phyloP scores from a whole-genome alignment of 345 rosid genomes.

The Carallia brachiata region DNA sequence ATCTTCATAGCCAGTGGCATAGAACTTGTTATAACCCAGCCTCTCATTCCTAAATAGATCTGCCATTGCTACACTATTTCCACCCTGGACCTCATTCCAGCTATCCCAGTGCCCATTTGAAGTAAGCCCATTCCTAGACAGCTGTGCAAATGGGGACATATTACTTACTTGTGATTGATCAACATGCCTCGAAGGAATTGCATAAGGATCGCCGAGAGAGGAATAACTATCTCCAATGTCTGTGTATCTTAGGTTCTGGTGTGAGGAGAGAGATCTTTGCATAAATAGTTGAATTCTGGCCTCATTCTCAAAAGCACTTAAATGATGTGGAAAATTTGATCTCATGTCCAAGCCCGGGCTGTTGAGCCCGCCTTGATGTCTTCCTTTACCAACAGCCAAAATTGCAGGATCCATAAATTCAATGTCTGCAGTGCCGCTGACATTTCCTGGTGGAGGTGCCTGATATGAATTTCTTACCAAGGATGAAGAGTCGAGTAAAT shows the following conservation, averaged over 20 bases:
- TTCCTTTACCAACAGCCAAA: constrained; percentile 88
- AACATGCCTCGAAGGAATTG: constrained; percentile 53
- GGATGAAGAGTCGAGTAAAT: constrained; percentile 46
- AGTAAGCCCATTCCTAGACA: constrained; percentile 44
- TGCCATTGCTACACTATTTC: constrained; percentile 51
- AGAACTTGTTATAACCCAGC: constrained; percentile 54
- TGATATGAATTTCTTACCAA: constrained; percentile 50
- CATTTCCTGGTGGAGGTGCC: constrained; percentile 39
- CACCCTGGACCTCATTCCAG: constrained; percentile 67
- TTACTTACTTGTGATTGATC: constrained; percentile 56
- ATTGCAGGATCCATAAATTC: constrained; percentile 95
- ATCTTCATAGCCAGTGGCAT: constrained; percentile 59
- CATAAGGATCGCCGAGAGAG: constrained; percentile 49
- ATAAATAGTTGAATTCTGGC: constrained; percentile 60
- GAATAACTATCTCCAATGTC: constrained; percentile 52
- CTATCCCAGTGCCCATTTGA: constrained; percentile 81
- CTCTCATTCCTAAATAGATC: constrained; percentile 67
- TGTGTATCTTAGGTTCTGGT: constrained; percentile 46
- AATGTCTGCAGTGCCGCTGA: constrained; percentile 48
- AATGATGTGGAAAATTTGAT: constrained; percentile 45
- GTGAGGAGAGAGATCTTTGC: constrained; percentile 65
- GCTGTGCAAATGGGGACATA: constrained; percentile 49
- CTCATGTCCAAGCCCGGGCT: constrained; percentile 56
- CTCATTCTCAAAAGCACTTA: constrained; percentile 54
- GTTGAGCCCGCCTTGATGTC: constrained; percentile 51